Evolutionary conservation across 768 basidiomycete genomes (phyloP).

Genomic region (Boletus vermiculosoides): DNA sequence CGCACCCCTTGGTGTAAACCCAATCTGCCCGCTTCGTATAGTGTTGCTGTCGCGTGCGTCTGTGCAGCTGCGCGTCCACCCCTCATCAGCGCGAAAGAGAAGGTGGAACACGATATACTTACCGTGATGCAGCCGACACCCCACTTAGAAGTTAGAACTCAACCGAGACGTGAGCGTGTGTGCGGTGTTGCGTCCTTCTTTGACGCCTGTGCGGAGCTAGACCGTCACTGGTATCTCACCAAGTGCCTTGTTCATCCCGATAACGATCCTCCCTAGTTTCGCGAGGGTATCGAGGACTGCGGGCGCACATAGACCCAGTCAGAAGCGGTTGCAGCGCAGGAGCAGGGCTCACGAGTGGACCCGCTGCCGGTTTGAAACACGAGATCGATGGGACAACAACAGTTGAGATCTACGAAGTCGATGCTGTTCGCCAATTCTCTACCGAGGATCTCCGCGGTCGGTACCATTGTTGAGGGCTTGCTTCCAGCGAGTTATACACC

Average conservation of each 20-base stretch:
- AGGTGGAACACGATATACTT: not conserved
- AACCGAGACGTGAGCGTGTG: constrained; percentile 91
- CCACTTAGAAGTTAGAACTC: constrained; percentile 52
- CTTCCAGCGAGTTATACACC: constrained; percentile 93
- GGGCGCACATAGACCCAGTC: not conserved
- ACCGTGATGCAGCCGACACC: constrained; percentile 46
- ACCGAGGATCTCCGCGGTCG: constrained; percentile 78
- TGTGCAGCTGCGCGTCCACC: constrained; percentile 69
- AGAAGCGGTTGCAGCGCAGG: not conserved
- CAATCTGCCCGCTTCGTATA: constrained; percentile 93
- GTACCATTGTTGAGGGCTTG: constrained; percentile 73
- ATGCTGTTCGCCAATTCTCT: constrained; percentile 63
- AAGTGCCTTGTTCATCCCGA: constrained; percentile 88
- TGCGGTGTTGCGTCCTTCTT: constrained; percentile 79
- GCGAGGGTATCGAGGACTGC: constrained; percentile 80
- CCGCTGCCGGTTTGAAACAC: constrained; percentile 92
- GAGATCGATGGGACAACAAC: constrained; percentile 96
- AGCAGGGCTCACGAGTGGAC: constrained; percentile 68
- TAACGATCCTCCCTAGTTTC: constrained; percentile 81
- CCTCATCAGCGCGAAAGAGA: not conserved
- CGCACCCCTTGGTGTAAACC: constrained; percentile 89
- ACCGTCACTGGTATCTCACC: constrained; percentile 91
- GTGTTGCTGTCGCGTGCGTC: constrained; percentile 90
- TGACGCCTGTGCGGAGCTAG: constrained; percentile 91
- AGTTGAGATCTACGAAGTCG: constrained; percentile 94